Percentiles rank a stretch among this genome's conserved stretches.
Conservation (phyloP, 1,284 basidiomycete species). For the Singerocomus rubriflavus region DNA sequence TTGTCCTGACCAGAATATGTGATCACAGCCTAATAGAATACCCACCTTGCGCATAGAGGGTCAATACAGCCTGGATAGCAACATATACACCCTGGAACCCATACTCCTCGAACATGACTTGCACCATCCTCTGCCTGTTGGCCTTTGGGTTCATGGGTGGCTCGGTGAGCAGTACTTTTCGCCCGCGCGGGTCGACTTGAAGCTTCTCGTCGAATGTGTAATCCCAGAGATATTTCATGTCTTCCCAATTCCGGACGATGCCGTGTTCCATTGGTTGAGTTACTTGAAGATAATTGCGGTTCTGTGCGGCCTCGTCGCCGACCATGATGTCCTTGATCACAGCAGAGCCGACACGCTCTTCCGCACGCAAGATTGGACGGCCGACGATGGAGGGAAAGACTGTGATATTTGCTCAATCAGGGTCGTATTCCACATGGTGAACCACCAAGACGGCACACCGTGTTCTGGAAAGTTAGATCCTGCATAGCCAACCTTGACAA, state of each 20-base stretch:
- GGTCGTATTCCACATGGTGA: background rate
- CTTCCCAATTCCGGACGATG: conserved; percentile 98
- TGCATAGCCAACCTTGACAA: conserved; percentile 98
- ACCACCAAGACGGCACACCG: conserved; percentile 49
- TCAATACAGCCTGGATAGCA: conserved; percentile 97
- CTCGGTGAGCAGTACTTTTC: conserved; percentile 94
- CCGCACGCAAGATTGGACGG: conserved; percentile 94
- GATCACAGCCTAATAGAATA: conserved; percentile 13
- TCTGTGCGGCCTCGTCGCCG: conserved; percentile 92
- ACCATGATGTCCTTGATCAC: conserved; percentile 97
- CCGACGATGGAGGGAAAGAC: conserved; percentile 98
- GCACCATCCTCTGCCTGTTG: conserved; percentile 92
- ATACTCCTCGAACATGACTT: conserved; percentile 99
- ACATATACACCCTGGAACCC: conserved; percentile 96
- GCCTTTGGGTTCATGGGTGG: conserved; percentile 99
- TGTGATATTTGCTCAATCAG: conserved; percentile 30
- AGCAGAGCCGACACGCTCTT: conserved; percentile 85
- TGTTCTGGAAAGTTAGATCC: conserved; percentile 99
- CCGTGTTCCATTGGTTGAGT: conserved; percentile 99
- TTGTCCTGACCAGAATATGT: background rate
- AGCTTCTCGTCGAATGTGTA: conserved; percentile 99
- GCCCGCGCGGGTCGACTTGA: conserved; percentile 80
- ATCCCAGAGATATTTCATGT: conserved; percentile 98
- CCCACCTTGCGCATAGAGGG: conserved; percentile 95
- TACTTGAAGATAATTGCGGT: conserved; percentile 94